Evolutionary conservation across 129 eudicot species (phyloP), one percentile per base, ranked within the genome.

Genomic region (Silybum marianum): DNA sequence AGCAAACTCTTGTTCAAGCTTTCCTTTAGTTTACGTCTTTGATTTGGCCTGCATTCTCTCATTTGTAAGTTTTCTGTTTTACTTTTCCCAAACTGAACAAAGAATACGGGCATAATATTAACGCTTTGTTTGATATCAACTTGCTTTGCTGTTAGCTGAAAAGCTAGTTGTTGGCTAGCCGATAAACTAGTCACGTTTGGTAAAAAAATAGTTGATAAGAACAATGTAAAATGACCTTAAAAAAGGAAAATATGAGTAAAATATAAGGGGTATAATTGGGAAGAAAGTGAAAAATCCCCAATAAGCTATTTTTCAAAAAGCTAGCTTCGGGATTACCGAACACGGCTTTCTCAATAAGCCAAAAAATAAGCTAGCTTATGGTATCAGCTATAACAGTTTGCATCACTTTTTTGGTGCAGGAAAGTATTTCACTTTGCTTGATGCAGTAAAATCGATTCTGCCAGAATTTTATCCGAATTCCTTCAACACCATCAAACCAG

Each of bases 391-490:
- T 54, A 54, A 54, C 22, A 54, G 22, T 18, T 18, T 5, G 63
- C 63, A 62, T 22, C 69, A 21, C 26, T 19, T 32, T 48, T 54
- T 54, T n/a, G 73, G 65, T 78, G 88, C 95, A 95, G 99, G 97
- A 23, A 89, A 88, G 78, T 82, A 80, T 79, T 82, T 90, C 75
- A 92, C 93, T 63, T 89, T 95, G 85, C 75, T 65, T 72, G 97
- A 95, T 81, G 97, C 97, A 21, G 76, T 95, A 70, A 92, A 90
- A 84, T 80, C 81, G 23, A 86, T 95, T n/a, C 82, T 92, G 16
- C 99, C 99, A 28, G 97, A 92, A 78, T 92, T 92, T 65, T 77
- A 76, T 2, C 83, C 86, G 6, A 77, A 83, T 72, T 19, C 88
- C 42, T 51, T 5, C 2, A 51, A 72, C 78, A 19, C 54, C 32